Evolutionary conservation across 768 basidiomycete species (phyloP).

Genomic region (Wakefieldia striispora): DNA sequence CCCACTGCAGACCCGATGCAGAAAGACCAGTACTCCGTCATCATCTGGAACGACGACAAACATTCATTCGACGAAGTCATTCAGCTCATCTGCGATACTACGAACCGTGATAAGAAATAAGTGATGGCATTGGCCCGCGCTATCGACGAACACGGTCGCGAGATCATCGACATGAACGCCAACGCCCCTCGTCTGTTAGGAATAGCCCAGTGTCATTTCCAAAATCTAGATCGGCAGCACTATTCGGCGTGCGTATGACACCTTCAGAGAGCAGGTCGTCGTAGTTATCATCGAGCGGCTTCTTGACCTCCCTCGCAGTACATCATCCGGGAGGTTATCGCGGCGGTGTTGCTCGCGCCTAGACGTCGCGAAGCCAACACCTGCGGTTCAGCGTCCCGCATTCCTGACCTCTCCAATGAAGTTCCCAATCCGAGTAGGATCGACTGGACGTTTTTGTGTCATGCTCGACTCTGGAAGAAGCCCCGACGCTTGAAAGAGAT

Average conservation of each 20-base stretch:
- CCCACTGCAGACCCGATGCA: constrained; percentile 76
- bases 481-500: constrained; percentile 84
- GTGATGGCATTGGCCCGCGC: constrained; percentile 53
- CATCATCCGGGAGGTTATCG: constrained; percentile 70
- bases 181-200: constrained; percentile 58
- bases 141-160: constrained; percentile 79
- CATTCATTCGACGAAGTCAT: constrained; percentile 91
- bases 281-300: constrained; percentile 86
- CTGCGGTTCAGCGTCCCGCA: constrained; percentile 37
- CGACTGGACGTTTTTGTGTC: constrained; percentile 77
- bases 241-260: constrained; percentile 82
- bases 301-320: constrained; percentile 71
- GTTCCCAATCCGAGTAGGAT: constrained; percentile 57
- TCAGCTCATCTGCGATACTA: constrained; percentile 59
- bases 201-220: constrained; percentile 70
- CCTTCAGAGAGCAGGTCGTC: constrained; percentile 83
- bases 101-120: constrained; percentile 51
- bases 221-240: constrained; percentile 93
- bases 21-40: constrained; percentile 76
- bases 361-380: constrained; percentile 52
- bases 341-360: constrained; percentile 62
- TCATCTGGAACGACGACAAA: constrained; percentile 97
- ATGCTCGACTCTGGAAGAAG: constrained; percentile 82
- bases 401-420: constrained; percentile 38
- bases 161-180: constrained; percentile 75